These are phyloP conservation scores for Mycena pura DNA, from an alignment of 768 basidiomycete species.

Conservation along the genomic window DNA sequence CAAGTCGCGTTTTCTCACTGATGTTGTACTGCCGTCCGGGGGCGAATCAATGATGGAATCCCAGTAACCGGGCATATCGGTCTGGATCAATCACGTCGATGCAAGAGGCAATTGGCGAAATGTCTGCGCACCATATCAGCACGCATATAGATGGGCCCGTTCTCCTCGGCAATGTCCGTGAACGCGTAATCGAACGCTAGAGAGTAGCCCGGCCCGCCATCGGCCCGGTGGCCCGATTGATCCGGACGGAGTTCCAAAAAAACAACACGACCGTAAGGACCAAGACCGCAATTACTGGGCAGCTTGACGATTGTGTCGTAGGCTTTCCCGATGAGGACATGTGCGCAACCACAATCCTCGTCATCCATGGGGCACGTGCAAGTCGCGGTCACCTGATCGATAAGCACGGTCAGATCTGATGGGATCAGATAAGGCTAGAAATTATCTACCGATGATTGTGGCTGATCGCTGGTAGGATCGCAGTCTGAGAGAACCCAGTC, in stretches of 20 bases:
- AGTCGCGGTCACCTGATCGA: slow-evolving; percentile 28
- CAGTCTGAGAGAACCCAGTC: slow-evolving; percentile 34
- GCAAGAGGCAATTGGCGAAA: not conserved
- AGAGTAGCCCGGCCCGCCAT: slow-evolving; percentile 23
- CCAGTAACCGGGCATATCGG: slow-evolving; percentile 24
- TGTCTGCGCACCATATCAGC: slow-evolving; percentile 14
- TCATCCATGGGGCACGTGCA: slow-evolving; percentile 28
- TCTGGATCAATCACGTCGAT: not conserved
- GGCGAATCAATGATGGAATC: not conserved
- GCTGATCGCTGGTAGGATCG: slow-evolving; percentile 26
- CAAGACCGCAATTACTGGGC: slow-evolving; percentile 33
- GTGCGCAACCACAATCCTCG: slow-evolving; percentile 23
- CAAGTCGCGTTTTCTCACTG: slow-evolving; percentile 25
- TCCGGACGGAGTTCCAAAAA: slow-evolving; percentile 26
- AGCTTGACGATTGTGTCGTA: slow-evolving; percentile 33
- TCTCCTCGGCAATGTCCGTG: slow-evolving; percentile 21
- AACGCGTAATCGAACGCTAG: slow-evolving; percentile 30
- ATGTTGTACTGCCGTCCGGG: slow-evolving; percentile 23
- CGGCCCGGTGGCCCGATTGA: slow-evolving; percentile 20
- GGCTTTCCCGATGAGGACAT: slow-evolving; percentile 32
- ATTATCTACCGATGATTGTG: slow-evolving; percentile 17
- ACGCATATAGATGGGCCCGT: slow-evolving; percentile 17
- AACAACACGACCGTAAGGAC: slow-evolving; percentile 34
- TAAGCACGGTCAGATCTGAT: not conserved
- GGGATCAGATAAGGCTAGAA: not conserved